These are phyloP conservation scores for Aspergillus flavus DNA, from an alignment of 2,329 filamentous ascomycete species.

Conservation along the genomic window DNA sequence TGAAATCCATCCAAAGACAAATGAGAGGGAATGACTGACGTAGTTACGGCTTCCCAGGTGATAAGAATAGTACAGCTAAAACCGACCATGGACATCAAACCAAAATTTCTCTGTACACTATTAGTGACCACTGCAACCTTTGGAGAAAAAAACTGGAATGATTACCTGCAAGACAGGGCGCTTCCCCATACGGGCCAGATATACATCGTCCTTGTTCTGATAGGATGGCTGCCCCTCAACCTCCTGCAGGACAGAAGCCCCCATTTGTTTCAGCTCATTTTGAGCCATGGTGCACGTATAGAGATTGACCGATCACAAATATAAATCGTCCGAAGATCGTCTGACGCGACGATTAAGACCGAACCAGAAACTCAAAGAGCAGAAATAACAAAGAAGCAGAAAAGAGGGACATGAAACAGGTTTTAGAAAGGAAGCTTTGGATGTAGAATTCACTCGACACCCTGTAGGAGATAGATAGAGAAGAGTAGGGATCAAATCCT, in stretches of 20 bases:
- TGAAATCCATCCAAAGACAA: background rate
- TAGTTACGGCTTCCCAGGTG: conserved; percentile 38
- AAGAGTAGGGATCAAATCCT: background rate
- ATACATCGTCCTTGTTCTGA: conserved; percentile 39
- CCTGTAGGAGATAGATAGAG: background rate
- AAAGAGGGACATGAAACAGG: background rate
- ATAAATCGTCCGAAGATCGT: background rate
- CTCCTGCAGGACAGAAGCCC: conserved; percentile 14
- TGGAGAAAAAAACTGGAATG: background rate
- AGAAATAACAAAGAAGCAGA: background rate
- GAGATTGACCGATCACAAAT: background rate
- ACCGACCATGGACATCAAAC: conserved; percentile 44
- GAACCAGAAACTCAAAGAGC: background rate
- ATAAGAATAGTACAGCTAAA: conserved; percentile 45
- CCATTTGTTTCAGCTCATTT: conserved; percentile 15
- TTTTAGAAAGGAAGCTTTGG: background rate
- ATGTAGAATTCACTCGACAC: background rate
- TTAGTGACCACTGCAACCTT: too few species aligned
- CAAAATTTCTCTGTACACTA: conserved; percentile 39
- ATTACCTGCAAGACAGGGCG: conserved; percentile 50
- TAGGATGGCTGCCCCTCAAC: conserved; percentile 15
- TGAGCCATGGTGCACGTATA: background rate
- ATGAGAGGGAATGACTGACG: background rate
- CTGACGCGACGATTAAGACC: background rate
- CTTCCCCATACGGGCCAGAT: conserved; percentile 56